A percentile compares a stretch with the other conserved stretches of the same genome.
Evolutionary conservation across 2,329 filamentous ascomycete species (phyloP).

Genomic region (Emmonsiellopsis sp.): DNA sequence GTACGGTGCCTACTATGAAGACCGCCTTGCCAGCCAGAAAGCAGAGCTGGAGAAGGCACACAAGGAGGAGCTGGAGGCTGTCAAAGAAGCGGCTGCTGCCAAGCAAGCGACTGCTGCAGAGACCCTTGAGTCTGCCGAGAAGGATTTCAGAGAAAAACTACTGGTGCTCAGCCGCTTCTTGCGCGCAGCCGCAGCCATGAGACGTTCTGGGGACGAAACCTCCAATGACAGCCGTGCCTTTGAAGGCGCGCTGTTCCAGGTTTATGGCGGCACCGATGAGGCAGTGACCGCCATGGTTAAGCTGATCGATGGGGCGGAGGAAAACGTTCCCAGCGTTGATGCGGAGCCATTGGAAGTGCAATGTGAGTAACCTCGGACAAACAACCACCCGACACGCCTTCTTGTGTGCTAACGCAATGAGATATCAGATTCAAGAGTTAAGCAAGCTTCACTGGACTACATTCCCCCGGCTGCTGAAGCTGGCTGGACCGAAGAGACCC

Average conservation of each 20-base stretch:
- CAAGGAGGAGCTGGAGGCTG: constrained; percentile 45
- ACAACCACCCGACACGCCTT: neutral
- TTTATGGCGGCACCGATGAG: constrained; percentile 52
- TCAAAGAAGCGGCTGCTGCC: constrained; percentile 36
- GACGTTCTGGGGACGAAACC: constrained; percentile 48
- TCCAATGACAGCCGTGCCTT: constrained; percentile 52
- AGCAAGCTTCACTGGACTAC: constrained; percentile 39
- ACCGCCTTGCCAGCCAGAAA: constrained; percentile 47
- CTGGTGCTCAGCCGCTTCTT: constrained; percentile 53
- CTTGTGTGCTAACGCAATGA: constrained; percentile 8
- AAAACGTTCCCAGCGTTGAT: constrained; percentile 49
- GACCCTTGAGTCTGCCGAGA: constrained; percentile 36
- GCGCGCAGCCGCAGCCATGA: constrained; percentile 51
- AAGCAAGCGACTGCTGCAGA: constrained; percentile 28
- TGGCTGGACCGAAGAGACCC: constrained; percentile 40
- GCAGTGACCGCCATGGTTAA: constrained; percentile 52
- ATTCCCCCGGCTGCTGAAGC: constrained; percentile 17
- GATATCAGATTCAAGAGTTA: constrained; percentile 41
- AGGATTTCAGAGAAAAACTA: constrained; percentile 44
- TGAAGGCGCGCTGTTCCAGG: constrained; percentile 52
- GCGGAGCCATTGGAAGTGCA: constrained; percentile 40
- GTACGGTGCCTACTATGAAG: constrained; percentile 50
- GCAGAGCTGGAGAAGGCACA: constrained; percentile 45
- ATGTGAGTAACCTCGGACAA: neutral
- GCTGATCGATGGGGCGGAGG: constrained; percentile 50